These are phyloP conservation scores for Acanthamoeba culbertsoni DNA, from an alignment of 208 protist species.

Conservation along the genomic window DNA sequence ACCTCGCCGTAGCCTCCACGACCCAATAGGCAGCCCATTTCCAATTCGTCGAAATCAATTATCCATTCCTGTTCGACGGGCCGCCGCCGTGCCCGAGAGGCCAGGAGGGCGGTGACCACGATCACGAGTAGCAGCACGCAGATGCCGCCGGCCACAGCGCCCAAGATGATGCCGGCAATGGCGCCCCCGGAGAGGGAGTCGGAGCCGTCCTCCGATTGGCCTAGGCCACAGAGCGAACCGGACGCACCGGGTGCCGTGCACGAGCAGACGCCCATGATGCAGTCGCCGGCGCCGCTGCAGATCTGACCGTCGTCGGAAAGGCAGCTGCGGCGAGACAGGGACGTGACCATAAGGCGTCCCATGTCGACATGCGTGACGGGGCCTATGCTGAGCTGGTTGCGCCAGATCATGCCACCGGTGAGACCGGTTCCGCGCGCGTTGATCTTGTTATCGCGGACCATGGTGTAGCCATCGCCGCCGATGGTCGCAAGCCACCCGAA, in stretches of 20 bases:
- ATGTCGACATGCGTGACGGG: not conserved
- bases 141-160: not conserved
- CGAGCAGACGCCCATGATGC: not conserved
- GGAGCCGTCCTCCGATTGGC: too few species aligned
- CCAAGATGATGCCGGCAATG: not conserved
- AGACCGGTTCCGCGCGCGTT: not conserved
- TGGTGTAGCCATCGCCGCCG: not conserved
- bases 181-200: not conserved
- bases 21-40: not conserved
- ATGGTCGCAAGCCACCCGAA: too few species aligned
- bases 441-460: not conserved
- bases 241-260: not conserved
- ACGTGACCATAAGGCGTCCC: not conserved
- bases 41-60: not conserved
- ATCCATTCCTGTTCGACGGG: not conserved
- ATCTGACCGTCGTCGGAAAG: not conserved
- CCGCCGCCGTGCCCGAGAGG: not conserved
- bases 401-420: not conserved
- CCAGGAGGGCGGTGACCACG: not conserved
- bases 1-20: not conserved
- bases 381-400: not conserved
- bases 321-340: not conserved
- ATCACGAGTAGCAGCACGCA: not conserved
- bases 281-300: not conserved
- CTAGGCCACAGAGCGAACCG: not conserved